Evolutionary conservation across 805 yeast genomes (phyloP).

Genomic region (Alloascoidea africana): DNA sequence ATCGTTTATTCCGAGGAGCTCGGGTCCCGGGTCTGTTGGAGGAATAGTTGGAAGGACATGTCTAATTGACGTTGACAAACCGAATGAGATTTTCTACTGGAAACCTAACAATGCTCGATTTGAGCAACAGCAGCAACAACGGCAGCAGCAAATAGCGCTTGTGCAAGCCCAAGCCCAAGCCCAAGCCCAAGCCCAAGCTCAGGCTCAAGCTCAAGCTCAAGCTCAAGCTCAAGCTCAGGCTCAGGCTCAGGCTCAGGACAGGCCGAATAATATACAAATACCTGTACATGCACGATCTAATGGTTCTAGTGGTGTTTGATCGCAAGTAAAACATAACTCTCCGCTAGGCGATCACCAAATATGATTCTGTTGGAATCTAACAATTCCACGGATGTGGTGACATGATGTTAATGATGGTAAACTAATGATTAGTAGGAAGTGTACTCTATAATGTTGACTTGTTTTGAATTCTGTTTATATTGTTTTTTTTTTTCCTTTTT

Average conservation of each 20-base stretch:
- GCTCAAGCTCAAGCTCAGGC: conserved; percentile 6
- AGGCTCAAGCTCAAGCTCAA: conserved; percentile 5
- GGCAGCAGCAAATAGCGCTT: conserved; percentile 3
- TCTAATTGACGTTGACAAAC: background rate
- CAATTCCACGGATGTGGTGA: too few relatives aligned
- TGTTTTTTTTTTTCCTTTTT: too few relatives aligned
- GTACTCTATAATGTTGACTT: too few relatives aligned
- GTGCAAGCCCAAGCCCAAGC: conserved; percentile 4
- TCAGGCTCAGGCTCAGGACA: background rate
- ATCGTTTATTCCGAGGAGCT: background rate
- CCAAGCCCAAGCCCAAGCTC: conserved; percentile 4
- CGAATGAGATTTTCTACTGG: background rate
- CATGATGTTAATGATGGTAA: too few relatives aligned
- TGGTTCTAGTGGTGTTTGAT: too few relatives aligned
- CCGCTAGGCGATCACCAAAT: too few relatives aligned
- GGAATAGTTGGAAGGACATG: conserved; percentile 1
- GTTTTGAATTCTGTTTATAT: too few relatives aligned
- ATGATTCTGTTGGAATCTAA: too few relatives aligned
- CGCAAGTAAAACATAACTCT: too few relatives aligned
- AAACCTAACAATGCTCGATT: conserved; percentile 7
- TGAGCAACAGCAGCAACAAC: conserved; percentile 9
- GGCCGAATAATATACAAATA: too few relatives aligned
- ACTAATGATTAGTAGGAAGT: too few relatives aligned
- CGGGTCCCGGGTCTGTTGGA: background rate
- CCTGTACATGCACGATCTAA: too few relatives aligned